Percentiles rank a stretch among this genome's conserved stretches.
Conservation (phyloP, 371 early-diverging fungal species). For the Apophysomyces elegans region DNA sequence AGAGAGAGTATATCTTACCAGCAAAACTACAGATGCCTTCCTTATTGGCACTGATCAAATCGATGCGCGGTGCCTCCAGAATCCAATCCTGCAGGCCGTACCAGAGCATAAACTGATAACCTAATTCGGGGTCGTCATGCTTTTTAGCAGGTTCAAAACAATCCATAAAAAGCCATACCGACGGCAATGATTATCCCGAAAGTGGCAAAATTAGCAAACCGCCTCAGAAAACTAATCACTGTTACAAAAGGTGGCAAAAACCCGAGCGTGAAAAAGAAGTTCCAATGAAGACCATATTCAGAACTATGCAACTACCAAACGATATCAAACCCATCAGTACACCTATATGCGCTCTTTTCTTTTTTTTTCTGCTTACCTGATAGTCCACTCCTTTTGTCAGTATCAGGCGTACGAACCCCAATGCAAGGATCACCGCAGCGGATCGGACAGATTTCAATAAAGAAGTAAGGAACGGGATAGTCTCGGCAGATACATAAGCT, state of each 20-base stretch:
- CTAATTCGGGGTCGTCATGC: slow-evolving; percentile 15
- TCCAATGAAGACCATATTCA: slow-evolving; percentile 99
- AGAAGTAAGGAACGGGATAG: slow-evolving; percentile 26
- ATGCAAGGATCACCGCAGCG: slow-evolving; percentile 67
- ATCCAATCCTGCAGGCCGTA: slow-evolving; percentile 77
- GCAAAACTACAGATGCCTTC: slow-evolving; percentile 89
- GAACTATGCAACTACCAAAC: slow-evolving; percentile 80
- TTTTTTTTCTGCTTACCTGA: slow-evolving; percentile 39
- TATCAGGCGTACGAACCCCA: slow-evolving; percentile 76
- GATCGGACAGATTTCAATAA: slow-evolving; percentile 37
- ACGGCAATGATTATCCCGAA: slow-evolving; percentile 52
- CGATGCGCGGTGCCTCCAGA: slow-evolving; percentile 74
- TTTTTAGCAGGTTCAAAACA: neutral
- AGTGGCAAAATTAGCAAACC: slow-evolving; percentile 46
- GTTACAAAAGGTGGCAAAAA: slow-evolving; percentile 81
- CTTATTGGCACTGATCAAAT: slow-evolving; percentile 84
- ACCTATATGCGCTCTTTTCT: neutral
- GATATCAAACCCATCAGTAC: slow-evolving; percentile 12
- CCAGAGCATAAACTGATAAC: slow-evolving; percentile 61
- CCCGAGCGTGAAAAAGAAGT: slow-evolving; percentile 96
- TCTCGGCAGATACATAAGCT: slow-evolving; percentile 41
- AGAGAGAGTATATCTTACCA: slow-evolving; percentile 43
- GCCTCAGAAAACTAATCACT: slow-evolving; percentile 43
- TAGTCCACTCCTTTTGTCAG: slow-evolving; percentile 86
- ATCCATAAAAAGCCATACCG: slow-evolving; percentile 32